Evolutionary conservation across 352 stramenopile species (phyloP).

Genomic region (Aphanomyces invadans): DNA sequence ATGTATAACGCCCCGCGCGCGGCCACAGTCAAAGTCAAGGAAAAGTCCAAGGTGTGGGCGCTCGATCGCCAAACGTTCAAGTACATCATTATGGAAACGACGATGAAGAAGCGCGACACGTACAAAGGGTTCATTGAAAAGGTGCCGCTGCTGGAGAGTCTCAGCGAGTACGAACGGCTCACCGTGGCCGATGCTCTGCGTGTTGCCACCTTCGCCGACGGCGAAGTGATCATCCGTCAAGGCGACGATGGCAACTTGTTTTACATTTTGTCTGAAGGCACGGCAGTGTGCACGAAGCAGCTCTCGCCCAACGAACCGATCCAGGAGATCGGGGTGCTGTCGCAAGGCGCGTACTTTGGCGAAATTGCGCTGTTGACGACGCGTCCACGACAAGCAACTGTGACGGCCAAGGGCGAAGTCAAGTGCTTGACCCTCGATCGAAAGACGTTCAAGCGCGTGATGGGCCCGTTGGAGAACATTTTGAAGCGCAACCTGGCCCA

Average conservation of each 20-base stretch:
- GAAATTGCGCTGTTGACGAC: constrained; percentile 93
- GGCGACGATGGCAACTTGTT: constrained; percentile 85
- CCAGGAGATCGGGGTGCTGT: constrained; percentile 83
- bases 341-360: constrained; percentile 91
- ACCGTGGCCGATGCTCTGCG: constrained; percentile 83
- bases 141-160: constrained; percentile 84
- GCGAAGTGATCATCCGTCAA: constrained; percentile 86
- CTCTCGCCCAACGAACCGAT: constrained; percentile 54
- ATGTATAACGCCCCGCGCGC: constrained; percentile 96
- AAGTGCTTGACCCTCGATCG: constrained; percentile 89
- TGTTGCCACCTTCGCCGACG: constrained; percentile 72
- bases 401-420: constrained; percentile 75
- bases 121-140: constrained; percentile 85
- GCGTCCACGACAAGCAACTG: constrained; percentile 85
- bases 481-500: constrained; percentile 88
- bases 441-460: constrained; percentile 88
- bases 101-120: constrained; percentile 79
- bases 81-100: constrained; percentile 88
- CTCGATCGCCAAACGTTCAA: constrained; percentile 86
- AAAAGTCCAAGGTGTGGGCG: constrained; percentile 89
- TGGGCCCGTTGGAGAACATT: constrained; percentile 84
- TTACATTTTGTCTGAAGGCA: constrained; percentile 87
- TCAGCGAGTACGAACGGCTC: constrained; percentile 85
- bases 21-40: constrained; percentile 89
- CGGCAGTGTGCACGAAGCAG: constrained; percentile 76